Evolutionary conservation across 306 rosid species (phyloP), one percentile per base, ranked within the genome.

Genomic region (Prinsepia uniflora): DNA sequence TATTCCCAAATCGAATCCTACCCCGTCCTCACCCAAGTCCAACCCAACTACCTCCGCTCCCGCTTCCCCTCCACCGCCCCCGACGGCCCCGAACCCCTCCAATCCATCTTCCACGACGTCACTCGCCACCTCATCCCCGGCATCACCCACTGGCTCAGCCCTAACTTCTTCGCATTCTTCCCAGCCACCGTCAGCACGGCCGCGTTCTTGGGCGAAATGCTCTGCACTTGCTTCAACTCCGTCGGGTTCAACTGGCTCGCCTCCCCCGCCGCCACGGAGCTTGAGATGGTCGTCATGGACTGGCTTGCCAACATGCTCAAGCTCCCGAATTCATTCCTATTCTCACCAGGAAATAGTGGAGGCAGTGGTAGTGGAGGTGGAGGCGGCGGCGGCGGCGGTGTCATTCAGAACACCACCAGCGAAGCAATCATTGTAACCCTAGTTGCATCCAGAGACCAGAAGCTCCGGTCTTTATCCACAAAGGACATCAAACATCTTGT

Each of bases 211-310:
- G 94, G 94, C 0, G 94, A 86, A 65, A 78, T 86, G 84, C 68
- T 88, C 0, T 78, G 87, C 75, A 80, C 87, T 0, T 84, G 89
- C 10, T 67, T 86, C 63, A 84, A 74, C 75, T 71, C 85, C 5
- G 87, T 82, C 40, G 87, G 90, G 0, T 88, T 86, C 83, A 88
- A 88, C 70, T 88, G 94, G 94, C 20, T 74, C 0, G 70, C 90
- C 40, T 88, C 94, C 0, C 94, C 94, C 0, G 87, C 94, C 18
- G 87, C 86, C 19, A 88, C 90, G 2, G 94, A 86, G 71, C 87
- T 86, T 6, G 90, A 88, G 75, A 82, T 72, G 63, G 49, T 84
- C 6, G 89, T 88, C 71, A 86, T 82, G 89, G 83, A 84, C 68
- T 88, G 94, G 94, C 84, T 88, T n/a, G 94, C 79, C 11, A 24